Evolutionary conservation across 2,329 filamentous ascomycete genomes (phyloP), one percentile per base, ranked within the genome.

Genomic region (Saccharata proteae): DNA sequence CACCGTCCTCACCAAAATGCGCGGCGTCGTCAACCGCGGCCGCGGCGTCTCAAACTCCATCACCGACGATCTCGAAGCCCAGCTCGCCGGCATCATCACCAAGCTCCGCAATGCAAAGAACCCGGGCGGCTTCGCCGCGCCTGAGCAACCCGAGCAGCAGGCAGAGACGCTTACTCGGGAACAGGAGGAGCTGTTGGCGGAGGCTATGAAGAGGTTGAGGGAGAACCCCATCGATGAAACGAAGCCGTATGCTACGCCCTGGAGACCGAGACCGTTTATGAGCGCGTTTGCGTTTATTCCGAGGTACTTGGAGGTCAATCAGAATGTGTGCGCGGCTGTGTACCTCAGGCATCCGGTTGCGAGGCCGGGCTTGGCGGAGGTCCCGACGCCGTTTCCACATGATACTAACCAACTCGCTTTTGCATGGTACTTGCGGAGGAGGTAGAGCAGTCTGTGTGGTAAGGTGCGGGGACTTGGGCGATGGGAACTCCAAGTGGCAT

Each of bases 341-440:
- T 98, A 98, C 56, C 62, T 98, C 39, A 72, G 90, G 36, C 88
- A 98, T 62, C 90, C 90, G 0, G 88, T 96, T 25, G 90, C 84
- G 16, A 70, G 86, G 38, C 78, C 78, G 3, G 85, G 86, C 8
- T 48, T 73, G 42, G 77, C 80, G 4, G 90, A 68, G 48, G 63
- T 67, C 38, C 88, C 88, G 2, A 84, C 82, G 15, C 88, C 88
- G 12, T 94, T 85, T 57, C 58, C 64, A 30, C 63, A 71, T 35
- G 62, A 73, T 41, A 69, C 77, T n/a, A 77, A 71, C 51, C 82
- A 85, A 55, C 61, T 92, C 51, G 84, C 85, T 0, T 93, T 86
- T 57, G 86, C 83, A 57, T 98, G 88, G 88, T 98, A 96, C 58
- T 57, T 96, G 60, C 69, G 79, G 55, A 73, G 85, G 54, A 68